Conservation (phyloP, 2,329 filamentous ascomycete species). For the Penicillium sp. region DNA sequence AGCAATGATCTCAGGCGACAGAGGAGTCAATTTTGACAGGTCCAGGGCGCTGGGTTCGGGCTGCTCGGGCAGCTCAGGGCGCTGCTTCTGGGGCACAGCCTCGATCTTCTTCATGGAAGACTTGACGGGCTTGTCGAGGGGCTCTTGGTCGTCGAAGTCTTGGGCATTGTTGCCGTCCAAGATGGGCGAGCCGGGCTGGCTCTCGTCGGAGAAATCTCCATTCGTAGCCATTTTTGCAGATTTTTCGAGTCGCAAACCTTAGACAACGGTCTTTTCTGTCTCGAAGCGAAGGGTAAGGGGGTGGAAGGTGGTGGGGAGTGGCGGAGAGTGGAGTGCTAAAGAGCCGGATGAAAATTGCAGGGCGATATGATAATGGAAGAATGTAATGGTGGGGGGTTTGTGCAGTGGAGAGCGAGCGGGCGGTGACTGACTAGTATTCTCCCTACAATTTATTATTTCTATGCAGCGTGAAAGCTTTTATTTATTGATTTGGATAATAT, state of each 20-base stretch:
- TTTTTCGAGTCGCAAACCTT: conserved; percentile 16
- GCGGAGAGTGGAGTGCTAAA: conserved; percentile 21
- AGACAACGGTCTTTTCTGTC: conserved; percentile 6
- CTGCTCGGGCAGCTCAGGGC: conserved; percentile 77
- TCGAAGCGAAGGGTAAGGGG: conserved; percentile 4
- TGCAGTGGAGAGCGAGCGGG: conserved; percentile 39
- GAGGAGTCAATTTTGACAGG: conserved; percentile 72
- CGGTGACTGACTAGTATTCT: conserved; percentile 28
- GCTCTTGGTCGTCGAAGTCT: conserved; percentile 75
- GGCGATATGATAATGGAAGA: conserved; percentile 38
- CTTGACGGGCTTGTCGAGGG: conserved; percentile 69
- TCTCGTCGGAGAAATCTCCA: conserved; percentile 56
- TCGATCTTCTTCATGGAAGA: conserved; percentile 78
- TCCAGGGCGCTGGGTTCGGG: conserved; percentile 90
- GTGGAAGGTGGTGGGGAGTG: not conserved
- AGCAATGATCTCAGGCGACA: conserved; percentile 95
- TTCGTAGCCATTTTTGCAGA: conserved; percentile 54
- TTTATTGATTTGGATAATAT: not conserved
- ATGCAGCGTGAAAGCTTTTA: not conserved
- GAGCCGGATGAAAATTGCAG: conserved; percentile 39
- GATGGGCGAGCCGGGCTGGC: conserved; percentile 55
- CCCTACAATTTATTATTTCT: not conserved
- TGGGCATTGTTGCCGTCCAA: conserved; percentile 54
- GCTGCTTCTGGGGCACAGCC: conserved; percentile 54
- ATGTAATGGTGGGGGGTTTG: conserved; percentile 37